These are phyloP conservation scores for Asterella californica DNA, from an alignment of 225 moss, liverwort and hornwort species.

Conservation along the genomic window DNA sequence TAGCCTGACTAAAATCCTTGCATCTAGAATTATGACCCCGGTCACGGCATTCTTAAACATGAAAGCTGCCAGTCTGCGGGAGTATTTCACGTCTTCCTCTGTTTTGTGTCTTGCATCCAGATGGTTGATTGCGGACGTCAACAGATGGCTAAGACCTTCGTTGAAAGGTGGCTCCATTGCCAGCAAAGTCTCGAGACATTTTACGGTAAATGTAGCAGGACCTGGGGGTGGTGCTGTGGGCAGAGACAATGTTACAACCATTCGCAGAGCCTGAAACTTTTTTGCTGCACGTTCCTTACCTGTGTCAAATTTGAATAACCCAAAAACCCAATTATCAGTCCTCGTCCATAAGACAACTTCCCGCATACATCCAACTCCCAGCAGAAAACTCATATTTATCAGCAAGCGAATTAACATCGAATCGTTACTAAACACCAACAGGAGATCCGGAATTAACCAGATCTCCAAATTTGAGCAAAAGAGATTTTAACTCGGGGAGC, in stretches of 20 bases:
- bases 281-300: slow-evolving; percentile 22
- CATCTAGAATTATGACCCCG: slow-evolving; percentile 14
- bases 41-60: slow-evolving; percentile 25
- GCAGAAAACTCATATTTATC: neutral
- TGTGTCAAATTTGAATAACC: neutral
- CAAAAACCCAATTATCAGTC: neutral
- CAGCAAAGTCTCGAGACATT: slow-evolving; percentile 24
- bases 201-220: slow-evolving; percentile 20
- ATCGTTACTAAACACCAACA: neutral
- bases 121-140: slow-evolving; percentile 25
- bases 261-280: slow-evolving; percentile 24
- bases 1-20: slow-evolving; percentile 23
- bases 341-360: neutral
- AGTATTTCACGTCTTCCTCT: slow-evolving; percentile 15
- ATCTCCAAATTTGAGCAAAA: neutral
- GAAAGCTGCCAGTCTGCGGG: slow-evolving; percentile 22
- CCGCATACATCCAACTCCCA: neutral
- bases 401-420: neutral
- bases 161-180: slow-evolving; percentile 24
- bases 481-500: neutral
- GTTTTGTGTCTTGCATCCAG: slow-evolving; percentile 9
- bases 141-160: slow-evolving; percentile 28
- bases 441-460: neutral
- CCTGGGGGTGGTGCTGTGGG: slow-evolving; percentile 20
- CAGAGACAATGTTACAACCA: slow-evolving; percentile 16